Conservation (phyloP, 768 basidiomycete species). For the Leccinum barrowsii region DNA sequence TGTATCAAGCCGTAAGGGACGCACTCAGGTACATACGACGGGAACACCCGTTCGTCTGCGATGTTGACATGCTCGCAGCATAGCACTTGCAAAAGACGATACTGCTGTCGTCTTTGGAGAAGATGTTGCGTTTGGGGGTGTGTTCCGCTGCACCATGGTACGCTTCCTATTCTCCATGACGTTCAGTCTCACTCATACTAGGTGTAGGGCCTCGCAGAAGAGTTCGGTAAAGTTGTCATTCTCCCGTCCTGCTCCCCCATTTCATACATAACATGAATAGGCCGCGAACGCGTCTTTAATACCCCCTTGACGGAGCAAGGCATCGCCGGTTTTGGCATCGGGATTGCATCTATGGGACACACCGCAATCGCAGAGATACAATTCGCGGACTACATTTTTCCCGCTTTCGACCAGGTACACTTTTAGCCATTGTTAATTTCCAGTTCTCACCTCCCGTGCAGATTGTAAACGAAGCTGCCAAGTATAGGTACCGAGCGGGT, state of each 20-base stretch:
- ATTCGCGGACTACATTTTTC: constrained; percentile 88
- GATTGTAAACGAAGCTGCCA: constrained; percentile 95
- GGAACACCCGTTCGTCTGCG: background rate
- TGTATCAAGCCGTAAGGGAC: constrained; percentile 89
- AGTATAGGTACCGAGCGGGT: constrained; percentile 86
- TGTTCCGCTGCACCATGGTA: constrained; percentile 92
- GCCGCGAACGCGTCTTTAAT: constrained; percentile 91
- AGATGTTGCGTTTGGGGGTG: constrained; percentile 91
- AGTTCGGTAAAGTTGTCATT: constrained; percentile 62
- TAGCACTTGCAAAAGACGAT: constrained; percentile 81
- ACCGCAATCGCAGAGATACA: constrained; percentile 94
- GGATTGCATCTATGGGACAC: constrained; percentile 88
- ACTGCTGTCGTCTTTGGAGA: constrained; percentile 88
- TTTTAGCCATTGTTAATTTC: background rate
- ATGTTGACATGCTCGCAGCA: constrained; percentile 42
- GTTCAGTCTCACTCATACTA: background rate
- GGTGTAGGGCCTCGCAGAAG: constrained; percentile 79
- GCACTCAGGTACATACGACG: constrained; percentile 63
- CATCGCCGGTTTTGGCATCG: constrained; percentile 93
- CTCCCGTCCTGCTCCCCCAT: background rate
- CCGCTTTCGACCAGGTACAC: constrained; percentile 87
- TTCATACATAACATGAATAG: constrained; percentile 36
- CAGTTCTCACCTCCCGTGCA: constrained; percentile 27
- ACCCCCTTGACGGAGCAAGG: constrained; percentile 92
- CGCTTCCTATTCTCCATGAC: constrained; percentile 20